These are phyloP conservation scores for Tolypocladium tropicale DNA, from an alignment of 2,329 filamentous ascomycete species.

Conservation along the genomic window DNA sequence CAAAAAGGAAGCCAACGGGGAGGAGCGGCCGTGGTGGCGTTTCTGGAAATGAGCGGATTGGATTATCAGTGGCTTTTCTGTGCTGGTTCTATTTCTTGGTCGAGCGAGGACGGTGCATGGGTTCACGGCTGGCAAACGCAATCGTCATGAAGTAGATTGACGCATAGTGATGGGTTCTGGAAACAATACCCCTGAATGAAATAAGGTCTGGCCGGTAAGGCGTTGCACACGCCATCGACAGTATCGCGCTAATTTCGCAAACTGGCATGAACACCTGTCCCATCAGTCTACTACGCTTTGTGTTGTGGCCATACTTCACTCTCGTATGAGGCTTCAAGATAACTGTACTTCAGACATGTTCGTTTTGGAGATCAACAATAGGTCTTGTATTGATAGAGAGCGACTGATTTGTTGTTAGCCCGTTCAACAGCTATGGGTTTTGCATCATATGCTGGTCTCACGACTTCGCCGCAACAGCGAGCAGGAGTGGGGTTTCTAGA, in stretches of 20 bases:
- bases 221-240: background rate
- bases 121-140: background rate
- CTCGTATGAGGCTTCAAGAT: too few relatives aligned
- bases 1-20: slow-evolving; percentile 27
- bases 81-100: background rate
- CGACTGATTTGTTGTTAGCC: too few relatives aligned
- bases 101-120: background rate
- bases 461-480: too few relatives aligned
- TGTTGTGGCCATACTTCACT: too few relatives aligned
- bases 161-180: background rate
- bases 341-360: too few relatives aligned
- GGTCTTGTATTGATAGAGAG: too few relatives aligned
- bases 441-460: too few relatives aligned
- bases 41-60: slow-evolving; percentile 42
- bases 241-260: background rate
- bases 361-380: too few relatives aligned
- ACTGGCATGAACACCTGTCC: too few relatives aligned
- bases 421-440: too few relatives aligned
- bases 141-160: background rate
- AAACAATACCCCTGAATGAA: background rate
- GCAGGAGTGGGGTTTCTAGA: too few relatives aligned
- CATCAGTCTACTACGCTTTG: too few relatives aligned
- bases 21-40: slow-evolving; percentile 40
- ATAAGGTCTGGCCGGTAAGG: background rate
- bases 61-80: background rate